Evolutionary conservation across 2,329 filamentous ascomycete genomes (phyloP), one percentile per base, ranked within the genome.

Genomic region (Pseudogymnoascus sp.): DNA sequence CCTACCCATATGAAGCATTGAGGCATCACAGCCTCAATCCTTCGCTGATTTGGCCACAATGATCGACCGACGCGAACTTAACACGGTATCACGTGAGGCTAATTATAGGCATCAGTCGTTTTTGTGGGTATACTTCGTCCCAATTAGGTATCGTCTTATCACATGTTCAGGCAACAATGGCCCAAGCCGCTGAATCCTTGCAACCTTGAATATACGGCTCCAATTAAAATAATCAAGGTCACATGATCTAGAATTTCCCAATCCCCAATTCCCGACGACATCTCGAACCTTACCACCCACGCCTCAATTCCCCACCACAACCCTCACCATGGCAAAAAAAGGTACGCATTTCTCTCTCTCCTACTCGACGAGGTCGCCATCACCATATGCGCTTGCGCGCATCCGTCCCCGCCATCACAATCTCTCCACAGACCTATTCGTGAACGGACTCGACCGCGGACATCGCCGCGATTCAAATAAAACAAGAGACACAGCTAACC

Each of bases 291-390:
- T n/a, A 52, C 45, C n/a, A 52, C 18, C 23, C 35, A 38, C 21
- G 30, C 33, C 30, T 38, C 55, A 57, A 35, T 57, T 15, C 35
- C 55, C 18, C 35, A 57, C 19, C 28, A 55, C 37, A 59, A 15
- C 55, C 60, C 48, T 60, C 63, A 68, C 62, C 61, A 76, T 76
- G 74, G 74, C 74, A 65, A 76, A 76, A 69, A 76, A 75, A 73
- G 56, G 74, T 76, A 68, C 60, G 63, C 59, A 37, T 9, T 23
- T 33, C 28, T 33, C 18, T 15, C 23, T 19, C 57, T 7, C 30
- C 18, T 6, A 21, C 6, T 13, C 28, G n/a, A 18, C n/a, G 7
- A 34, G 19, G 9, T 4, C 3, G 6, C 13, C n/a, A 15, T 23
- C 4, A 2, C 28, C 9, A 3, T 10, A 52, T 19, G 9, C n/a